These are phyloP conservation scores for Lablab purpureus DNA, from an alignment of 306 rosid genomes.

Conservation along the genomic window DNA sequence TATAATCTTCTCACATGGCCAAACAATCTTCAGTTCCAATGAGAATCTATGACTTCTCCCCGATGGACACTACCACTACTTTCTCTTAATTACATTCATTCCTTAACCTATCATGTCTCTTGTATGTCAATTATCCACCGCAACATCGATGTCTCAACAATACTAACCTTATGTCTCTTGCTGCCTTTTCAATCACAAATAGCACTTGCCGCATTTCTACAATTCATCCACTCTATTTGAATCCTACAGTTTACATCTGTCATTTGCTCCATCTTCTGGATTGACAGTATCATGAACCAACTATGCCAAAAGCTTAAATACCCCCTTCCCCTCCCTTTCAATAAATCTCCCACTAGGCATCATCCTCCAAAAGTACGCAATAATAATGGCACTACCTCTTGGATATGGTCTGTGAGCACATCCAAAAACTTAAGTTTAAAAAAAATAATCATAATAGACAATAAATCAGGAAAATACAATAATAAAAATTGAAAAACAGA, in stretches of 20 bases:
- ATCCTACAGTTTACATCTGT: not conserved
- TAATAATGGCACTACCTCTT: too few species aligned
- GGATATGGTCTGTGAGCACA: too few species aligned
- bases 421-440: too few species aligned
- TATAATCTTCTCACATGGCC: not conserved
- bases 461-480: too few species aligned
- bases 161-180: not conserved
- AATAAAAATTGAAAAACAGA: not conserved
- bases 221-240: slow-evolving; percentile 27
- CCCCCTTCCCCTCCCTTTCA: too few species aligned
- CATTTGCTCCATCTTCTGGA: slow-evolving; percentile 4
- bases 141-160: not conserved
- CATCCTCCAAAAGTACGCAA: too few species aligned
- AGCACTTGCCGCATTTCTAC: not conserved
- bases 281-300: slow-evolving; percentile 19
- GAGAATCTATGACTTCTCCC: not conserved
- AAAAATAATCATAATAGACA: too few species aligned
- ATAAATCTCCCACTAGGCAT: too few species aligned
- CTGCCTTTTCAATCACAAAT: not conserved
- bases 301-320: slow-evolving; percentile 11
- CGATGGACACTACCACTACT: not conserved
- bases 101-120: not conserved
- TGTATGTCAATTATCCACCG: not conserved
- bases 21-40: not conserved
- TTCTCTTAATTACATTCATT: slow-evolving; percentile 36